Percentiles rank a stretch among this genome's conserved stretches.
Conservation (phyloP, 2,329 filamentous ascomycete genomes). For the Fusarium napiforme region DNA sequence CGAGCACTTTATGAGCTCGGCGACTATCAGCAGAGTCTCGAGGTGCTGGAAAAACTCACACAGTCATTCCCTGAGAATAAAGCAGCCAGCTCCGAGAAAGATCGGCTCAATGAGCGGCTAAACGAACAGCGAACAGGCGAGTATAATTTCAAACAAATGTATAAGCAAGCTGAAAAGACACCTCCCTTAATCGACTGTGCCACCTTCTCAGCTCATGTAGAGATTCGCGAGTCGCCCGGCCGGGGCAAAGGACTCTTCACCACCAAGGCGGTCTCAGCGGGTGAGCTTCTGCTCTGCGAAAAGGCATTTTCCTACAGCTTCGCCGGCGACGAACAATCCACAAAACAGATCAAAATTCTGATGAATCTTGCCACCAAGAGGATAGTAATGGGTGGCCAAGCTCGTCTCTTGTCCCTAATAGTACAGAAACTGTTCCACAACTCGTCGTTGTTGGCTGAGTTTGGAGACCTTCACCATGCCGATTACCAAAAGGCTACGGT, state of each 20-base stretch:
- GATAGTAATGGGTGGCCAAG: neutral
- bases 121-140: neutral
- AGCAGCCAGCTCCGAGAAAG: neutral
- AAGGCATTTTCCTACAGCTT: constrained; percentile 5
- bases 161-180: neutral
- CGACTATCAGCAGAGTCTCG: neutral
- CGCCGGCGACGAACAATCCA: neutral
- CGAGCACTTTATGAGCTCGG: neutral
- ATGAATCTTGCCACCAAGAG: constrained; percentile 6
- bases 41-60: neutral
- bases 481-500: neutral
- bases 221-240: neutral
- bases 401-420: neutral
- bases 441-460: neutral
- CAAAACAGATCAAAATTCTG: neutral
- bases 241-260: constrained; percentile 1
- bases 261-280: neutral
- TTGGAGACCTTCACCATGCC: neutral
- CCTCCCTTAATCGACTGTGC: neutral
- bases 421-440: neutral
- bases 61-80: neutral
- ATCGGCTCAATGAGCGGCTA: neutral
- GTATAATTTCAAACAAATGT: neutral
- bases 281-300: constrained; percentile 1
- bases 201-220: neutral